Base-by-base conservation (phyloP, 495 filamentous ascomycete genomes). In the Alectoria sarmentosa region DNA sequence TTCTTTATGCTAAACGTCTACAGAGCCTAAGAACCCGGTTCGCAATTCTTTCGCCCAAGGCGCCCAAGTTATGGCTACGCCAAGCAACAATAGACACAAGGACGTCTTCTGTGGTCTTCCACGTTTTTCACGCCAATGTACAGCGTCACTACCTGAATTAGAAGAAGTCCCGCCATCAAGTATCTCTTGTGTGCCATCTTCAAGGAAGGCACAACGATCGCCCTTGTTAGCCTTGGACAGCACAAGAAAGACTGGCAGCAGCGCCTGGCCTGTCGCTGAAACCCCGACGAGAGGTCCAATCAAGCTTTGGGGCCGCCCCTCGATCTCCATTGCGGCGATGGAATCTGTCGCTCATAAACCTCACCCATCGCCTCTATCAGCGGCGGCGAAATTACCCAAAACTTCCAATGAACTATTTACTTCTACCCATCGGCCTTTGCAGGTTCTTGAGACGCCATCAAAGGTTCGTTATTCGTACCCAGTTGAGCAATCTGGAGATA, bases 61-160 rank as follows among this genome's bases (percentile, higher is more conserved):
- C 48, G 77, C 92, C 34, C 87, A 89, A 65, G 86, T 95, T 46
- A 87, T 88, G 73, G 90, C 90, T 28, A 95, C 90, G 1, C 90
- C 90, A 15, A 87, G 82, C 46, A 83, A 76, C 64, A 79, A 79
- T 59, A 77, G 84, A 3, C 80, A 74, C 66, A 81, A 73, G 66
- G 76, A 85, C 58, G 75, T 79, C 19, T 65, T 79, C 21, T 71
- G 68, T 11, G 58, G 66, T 52, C 36, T 66, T n/a, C 48, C 62
- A 65, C 65, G 52, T 39, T 48, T 64, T 10, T 52, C 44, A 41
- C 11, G 21, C 17, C 61, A 34, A 58, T 66, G 56, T 26, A 42
- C 64, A 30, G 69, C 70, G 9, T 62, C 70, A 17, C n/a, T 60
- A 58, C 58, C 68, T 41, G 68, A 72, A 4, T 19, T 58, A 14